Percentiles rank a stretch among this genome's conserved stretches.
phyloP scores from a whole-genome alignment of 441 rosid genomes.

The Brassica hybrid region DNA sequence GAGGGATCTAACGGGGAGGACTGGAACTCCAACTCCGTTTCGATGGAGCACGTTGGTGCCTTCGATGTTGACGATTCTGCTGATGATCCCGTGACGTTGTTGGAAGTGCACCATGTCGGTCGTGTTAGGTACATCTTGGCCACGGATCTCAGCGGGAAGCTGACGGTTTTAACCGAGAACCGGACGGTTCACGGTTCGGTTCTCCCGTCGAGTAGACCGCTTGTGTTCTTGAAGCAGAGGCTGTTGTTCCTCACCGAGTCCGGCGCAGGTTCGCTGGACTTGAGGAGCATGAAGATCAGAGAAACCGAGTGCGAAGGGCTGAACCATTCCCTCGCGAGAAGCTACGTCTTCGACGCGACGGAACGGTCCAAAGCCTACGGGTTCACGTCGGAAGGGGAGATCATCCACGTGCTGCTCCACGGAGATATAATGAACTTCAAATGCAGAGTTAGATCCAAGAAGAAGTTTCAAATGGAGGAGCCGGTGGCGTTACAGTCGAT shows the following conservation, averaged over 20 bases:
- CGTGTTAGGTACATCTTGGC: slow-evolving; percentile 76
- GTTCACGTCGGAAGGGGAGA: slow-evolving; percentile 78
- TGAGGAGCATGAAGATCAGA: slow-evolving; percentile 84
- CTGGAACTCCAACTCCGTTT: slow-evolving; percentile 51
- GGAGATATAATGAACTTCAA: slow-evolving; percentile 94
- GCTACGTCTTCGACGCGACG: slow-evolving; percentile 76
- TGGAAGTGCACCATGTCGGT: slow-evolving; percentile 92
- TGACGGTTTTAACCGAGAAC: slow-evolving; percentile 72
- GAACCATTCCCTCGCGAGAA: slow-evolving; percentile 69
- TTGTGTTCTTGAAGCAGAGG: slow-evolving; percentile 92
- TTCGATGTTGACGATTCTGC: slow-evolving; percentile 54
- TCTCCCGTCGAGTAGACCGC: slow-evolving; percentile 67
- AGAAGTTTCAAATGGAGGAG: slow-evolving; percentile 67
- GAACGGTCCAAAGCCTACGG: slow-evolving; percentile 97
- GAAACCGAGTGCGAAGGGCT: slow-evolving; percentile 93
- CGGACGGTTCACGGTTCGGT: slow-evolving; percentile 78
- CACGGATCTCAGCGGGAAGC: slow-evolving; percentile 67
- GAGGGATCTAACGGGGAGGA: slow-evolving; percentile 77
- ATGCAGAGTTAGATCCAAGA: slow-evolving; percentile 91
- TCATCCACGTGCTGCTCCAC: slow-evolving; percentile 76
- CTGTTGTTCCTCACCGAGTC: slow-evolving; percentile 85
- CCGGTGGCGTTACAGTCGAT: slow-evolving; percentile 78
- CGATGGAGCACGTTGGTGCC: slow-evolving; percentile 62
- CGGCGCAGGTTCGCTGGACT: slow-evolving; percentile 94
- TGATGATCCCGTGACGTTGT: slow-evolving; percentile 55